Percentiles rank a stretch among this genome's conserved stretches.
These are phyloP conservation scores for Ceratocystis albifundus DNA, from an alignment of 2,329 filamentous ascomycete genomes.

Conservation along the genomic window DNA sequence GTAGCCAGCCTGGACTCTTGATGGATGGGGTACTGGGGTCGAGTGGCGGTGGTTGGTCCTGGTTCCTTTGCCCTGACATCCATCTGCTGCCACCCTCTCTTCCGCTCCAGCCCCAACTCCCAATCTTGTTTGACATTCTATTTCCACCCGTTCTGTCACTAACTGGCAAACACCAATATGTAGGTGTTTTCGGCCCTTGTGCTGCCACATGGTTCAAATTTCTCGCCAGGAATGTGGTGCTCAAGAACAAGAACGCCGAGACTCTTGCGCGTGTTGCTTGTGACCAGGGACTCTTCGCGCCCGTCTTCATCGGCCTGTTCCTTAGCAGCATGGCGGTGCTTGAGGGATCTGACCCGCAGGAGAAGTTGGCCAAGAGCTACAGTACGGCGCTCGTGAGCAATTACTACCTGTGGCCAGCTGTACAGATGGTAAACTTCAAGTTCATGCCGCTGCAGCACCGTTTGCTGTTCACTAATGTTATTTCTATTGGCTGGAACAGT, in stretches of 20 bases:
- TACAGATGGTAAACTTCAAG: slow-evolving; percentile 80
- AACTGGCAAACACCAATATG: not conserved
- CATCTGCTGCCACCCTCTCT: no score
- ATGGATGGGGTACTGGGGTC: not conserved
- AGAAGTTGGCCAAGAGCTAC: slow-evolving; percentile 65
- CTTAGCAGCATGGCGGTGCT: slow-evolving; percentile 72
- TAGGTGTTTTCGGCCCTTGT: slow-evolving; percentile 73
- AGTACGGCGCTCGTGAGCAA: slow-evolving; percentile 63
- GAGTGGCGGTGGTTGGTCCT: not conserved
- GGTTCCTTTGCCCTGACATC: no score
- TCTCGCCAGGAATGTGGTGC: slow-evolving; percentile 56
- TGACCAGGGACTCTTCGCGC: slow-evolving; percentile 76
- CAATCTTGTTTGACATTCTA: not conserved
- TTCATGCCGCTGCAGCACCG: slow-evolving; percentile 73
- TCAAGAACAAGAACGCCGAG: slow-evolving; percentile 54
- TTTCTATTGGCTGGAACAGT: slow-evolving; percentile 57
- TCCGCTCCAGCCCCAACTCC: slow-evolving; percentile 10
- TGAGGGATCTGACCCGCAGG: slow-evolving; percentile 49
- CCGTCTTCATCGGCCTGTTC: slow-evolving; percentile 72
- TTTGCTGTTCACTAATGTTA: slow-evolving; percentile 74
- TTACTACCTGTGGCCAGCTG: slow-evolving; percentile 76
- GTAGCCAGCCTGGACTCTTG: slow-evolving; percentile 27
- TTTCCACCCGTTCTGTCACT: slow-evolving; percentile 14
- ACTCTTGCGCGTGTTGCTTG: slow-evolving; percentile 64
- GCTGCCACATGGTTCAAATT: slow-evolving; percentile 80